These are phyloP conservation scores for Chlamydomonas eustigma DNA, from an alignment of 139 green algal species.

Conservation along the genomic window DNA sequence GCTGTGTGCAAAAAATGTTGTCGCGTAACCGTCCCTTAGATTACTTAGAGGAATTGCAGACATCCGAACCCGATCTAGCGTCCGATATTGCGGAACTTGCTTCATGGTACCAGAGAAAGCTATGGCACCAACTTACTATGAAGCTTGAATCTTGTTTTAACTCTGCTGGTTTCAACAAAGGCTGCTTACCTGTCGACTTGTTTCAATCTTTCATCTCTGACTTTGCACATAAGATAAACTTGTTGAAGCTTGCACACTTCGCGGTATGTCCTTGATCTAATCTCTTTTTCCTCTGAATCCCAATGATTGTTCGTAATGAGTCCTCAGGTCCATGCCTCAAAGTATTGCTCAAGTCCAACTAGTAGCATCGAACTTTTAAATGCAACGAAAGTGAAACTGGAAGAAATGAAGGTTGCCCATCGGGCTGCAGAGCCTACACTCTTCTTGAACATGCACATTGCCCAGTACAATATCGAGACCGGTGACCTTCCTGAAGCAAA, in stretches of 20 bases:
- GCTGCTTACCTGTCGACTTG: constrained; percentile 62
- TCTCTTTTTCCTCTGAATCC: no score
- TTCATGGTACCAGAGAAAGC: constrained; percentile 82
- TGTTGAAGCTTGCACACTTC: constrained; percentile 87
- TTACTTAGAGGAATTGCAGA: constrained; percentile 46
- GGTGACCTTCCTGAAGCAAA: constrained; percentile 44
- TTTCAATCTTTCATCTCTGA: constrained; percentile 88
- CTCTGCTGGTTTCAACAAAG: constrained; percentile 37
- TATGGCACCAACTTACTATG: constrained; percentile 97
- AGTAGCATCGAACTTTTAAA: constrained; percentile 59
- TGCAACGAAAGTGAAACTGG: constrained; percentile 55
- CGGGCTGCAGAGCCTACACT: constrained; percentile 75
- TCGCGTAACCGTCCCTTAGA: no score
- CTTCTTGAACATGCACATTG: constrained; percentile 89
- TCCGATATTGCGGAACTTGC: constrained; percentile 52
- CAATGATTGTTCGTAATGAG: no score
- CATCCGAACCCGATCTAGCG: constrained; percentile 45
- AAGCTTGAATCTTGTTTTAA: constrained; percentile 71
- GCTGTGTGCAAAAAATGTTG: no score
- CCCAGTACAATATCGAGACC: constrained; percentile 64
- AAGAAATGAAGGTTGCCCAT: constrained; percentile 61
- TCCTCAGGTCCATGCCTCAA: constrained; percentile 40
- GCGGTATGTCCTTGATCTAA: constrained; percentile 47
- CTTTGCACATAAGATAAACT: constrained; percentile 91
- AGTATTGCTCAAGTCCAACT: constrained; percentile 40